These are phyloP conservation scores for Alternaria arborescens DNA, from an alignment of 2,329 filamentous ascomycete species.

Conservation along the genomic window DNA sequence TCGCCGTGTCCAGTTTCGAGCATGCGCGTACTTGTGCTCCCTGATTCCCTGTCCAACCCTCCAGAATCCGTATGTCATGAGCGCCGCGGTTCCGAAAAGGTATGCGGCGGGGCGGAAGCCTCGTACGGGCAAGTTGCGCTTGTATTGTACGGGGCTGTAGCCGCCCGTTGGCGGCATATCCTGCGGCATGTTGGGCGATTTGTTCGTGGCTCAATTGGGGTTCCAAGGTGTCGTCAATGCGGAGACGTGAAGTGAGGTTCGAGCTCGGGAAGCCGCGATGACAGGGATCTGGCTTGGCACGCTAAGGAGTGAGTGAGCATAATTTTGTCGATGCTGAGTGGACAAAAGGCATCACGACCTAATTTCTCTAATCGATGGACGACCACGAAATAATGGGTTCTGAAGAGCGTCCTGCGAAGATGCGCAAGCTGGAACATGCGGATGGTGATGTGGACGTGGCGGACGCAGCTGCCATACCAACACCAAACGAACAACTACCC, in stretches of 20 bases:
- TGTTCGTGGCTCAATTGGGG: slow-evolving; percentile 41
- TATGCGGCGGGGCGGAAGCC: slow-evolving; percentile 87
- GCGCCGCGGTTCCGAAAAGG: slow-evolving; percentile 75
- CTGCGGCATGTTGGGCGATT: slow-evolving; percentile 78
- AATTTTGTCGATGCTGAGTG: slow-evolving; percentile 41
- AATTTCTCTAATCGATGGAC: neutral
- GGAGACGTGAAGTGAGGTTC: slow-evolving; percentile 39
- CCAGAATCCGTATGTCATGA: slow-evolving; percentile 94
- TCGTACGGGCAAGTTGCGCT: slow-evolving; percentile 91
- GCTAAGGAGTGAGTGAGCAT: slow-evolving; percentile 35
- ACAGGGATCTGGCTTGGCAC: slow-evolving; percentile 37
- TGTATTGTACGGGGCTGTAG: slow-evolving; percentile 97
- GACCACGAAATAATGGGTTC: slow-evolving; percentile 59
- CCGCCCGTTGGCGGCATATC: slow-evolving; percentile 96
- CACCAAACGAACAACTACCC: slow-evolving; percentile 19
- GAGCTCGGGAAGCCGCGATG: slow-evolving; percentile 29
- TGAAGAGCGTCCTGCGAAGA: slow-evolving; percentile 64
- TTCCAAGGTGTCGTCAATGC: slow-evolving; percentile 34
- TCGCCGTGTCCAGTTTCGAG: neutral
- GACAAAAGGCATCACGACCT: slow-evolving; percentile 15
- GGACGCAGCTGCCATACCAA: slow-evolving; percentile 18
- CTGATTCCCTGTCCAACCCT: slow-evolving; percentile 81
- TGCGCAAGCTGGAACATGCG: slow-evolving; percentile 60
- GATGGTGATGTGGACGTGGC: slow-evolving; percentile 18
- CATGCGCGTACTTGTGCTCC: slow-evolving; percentile 80